Evolutionary conservation across 129 eudicot genomes (phyloP).

Genomic region (Flaveria bidentis): DNA sequence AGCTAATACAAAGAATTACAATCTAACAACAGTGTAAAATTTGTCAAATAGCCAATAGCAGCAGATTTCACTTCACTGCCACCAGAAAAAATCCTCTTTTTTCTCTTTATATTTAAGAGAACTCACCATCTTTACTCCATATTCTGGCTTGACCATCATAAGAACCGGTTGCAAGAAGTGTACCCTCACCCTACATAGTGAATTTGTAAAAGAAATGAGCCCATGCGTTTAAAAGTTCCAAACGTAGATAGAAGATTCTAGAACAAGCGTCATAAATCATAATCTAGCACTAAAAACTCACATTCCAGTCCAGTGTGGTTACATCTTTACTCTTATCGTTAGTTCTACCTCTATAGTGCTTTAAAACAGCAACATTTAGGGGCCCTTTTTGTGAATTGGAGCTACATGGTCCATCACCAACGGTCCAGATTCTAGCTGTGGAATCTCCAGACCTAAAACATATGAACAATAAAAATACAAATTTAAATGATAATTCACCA

Average conservation of each 20-base stretch:
- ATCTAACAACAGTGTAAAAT: conserved; percentile 2
- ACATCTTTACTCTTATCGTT: conserved; percentile 91
- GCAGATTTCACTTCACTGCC: not conserved
- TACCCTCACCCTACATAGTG: conserved; percentile 71
- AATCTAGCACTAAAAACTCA: conserved; percentile 44
- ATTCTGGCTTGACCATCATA: conserved; percentile 96
- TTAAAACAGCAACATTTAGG: conserved; percentile 53
- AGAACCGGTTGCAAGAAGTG: conserved; percentile 94
- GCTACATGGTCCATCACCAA: conserved; percentile 69
- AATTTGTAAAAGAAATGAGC: not conserved
- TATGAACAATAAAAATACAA: not conserved
- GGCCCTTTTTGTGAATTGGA: conserved; percentile 53
- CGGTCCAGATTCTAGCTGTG: conserved; percentile 88
- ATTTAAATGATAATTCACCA: conserved; percentile 15
- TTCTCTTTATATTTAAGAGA: not conserved
- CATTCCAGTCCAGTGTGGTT: conserved; percentile 97
- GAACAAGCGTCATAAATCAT: not conserved
- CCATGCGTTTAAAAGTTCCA: not conserved
- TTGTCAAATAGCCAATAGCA: not conserved
- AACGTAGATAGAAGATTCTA: conserved; percentile 6
- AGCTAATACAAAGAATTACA: too few relatives aligned
- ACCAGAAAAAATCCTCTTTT: not conserved
- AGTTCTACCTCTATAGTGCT: conserved; percentile 73
- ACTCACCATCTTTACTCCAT: conserved; percentile 89
- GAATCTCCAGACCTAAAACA: conserved; percentile 81